These are phyloP conservation scores for Colletotrichum truncatum DNA, from an alignment of 2,329 filamentous ascomycete species.

Conservation along the genomic window DNA sequence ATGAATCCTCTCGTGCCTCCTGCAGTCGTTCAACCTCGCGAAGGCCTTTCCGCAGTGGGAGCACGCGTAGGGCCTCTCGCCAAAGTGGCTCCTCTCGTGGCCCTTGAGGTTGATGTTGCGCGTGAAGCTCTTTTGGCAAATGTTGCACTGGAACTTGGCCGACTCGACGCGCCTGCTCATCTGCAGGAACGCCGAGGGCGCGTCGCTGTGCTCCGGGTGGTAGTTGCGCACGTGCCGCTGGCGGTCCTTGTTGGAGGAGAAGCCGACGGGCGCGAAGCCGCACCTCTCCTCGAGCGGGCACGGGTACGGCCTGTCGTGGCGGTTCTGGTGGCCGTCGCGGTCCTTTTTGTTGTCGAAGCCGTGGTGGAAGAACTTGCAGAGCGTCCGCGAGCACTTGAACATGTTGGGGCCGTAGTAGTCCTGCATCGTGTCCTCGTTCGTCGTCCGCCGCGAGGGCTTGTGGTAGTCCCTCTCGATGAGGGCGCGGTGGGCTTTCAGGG, in stretches of 20 bases:
- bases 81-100: conserved; percentile 48
- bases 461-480: conserved; percentile 37
- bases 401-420: conserved; percentile 46
- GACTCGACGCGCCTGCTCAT: conserved; percentile 31
- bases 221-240: conserved; percentile 41
- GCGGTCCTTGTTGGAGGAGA: conserved; percentile 48
- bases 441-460: neutral
- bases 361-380: conserved; percentile 52
- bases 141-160: conserved; percentile 39
- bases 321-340: conserved; percentile 45
- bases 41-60: conserved; percentile 42
- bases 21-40: conserved; percentile 42
- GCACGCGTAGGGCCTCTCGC: conserved; percentile 40
- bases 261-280: conserved; percentile 45
- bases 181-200: conserved; percentile 32
- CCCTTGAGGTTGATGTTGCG: conserved; percentile 44
- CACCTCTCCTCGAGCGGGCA: conserved; percentile 45
- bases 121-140: conserved; percentile 48
- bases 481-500: conserved; percentile 39
- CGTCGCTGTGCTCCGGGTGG: conserved; percentile 36
- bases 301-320: conserved; percentile 50
- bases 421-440: conserved; percentile 15
- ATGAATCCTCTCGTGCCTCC: conserved; percentile 43
- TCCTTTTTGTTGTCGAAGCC: conserved; percentile 44
- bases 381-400: conserved; percentile 52